Conservation (phyloP, 805 yeast genomes). For the Teunomyces lycoperdinae region DNA sequence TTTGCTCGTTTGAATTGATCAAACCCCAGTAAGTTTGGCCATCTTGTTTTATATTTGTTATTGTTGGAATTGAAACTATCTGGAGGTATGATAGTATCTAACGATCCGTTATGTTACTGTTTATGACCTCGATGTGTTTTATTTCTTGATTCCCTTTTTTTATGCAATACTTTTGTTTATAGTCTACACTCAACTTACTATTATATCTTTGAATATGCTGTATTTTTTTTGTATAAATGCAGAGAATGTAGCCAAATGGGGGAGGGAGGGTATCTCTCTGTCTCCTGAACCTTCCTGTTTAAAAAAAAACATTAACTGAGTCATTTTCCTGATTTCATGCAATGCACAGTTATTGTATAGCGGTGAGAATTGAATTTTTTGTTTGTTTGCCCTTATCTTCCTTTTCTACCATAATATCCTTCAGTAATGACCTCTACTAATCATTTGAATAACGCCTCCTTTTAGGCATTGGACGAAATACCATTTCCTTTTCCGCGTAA, state of each 20-base stretch:
- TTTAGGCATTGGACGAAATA: conserved; percentile 20
- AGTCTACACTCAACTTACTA: not conserved
- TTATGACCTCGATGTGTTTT: not conserved
- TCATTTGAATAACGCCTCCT: conserved; percentile 9
- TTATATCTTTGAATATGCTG: not conserved
- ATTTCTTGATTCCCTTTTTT: conserved; percentile 2
- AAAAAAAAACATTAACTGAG: not conserved
- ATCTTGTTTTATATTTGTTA: not conserved
- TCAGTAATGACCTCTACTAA: not conserved
- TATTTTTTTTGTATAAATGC: not conserved
- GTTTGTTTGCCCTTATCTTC: not conserved
- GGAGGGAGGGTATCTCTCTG: not conserved
- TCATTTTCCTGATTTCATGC: not conserved
- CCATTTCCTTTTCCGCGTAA: not conserved
- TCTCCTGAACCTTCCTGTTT: not conserved
- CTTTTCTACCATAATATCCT: no score
- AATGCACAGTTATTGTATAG: not conserved
- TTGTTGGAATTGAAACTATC: conserved; percentile 2
- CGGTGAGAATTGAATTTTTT: conserved; percentile 1
- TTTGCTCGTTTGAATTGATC: conserved; percentile 69
- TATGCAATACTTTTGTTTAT: conserved; percentile 9
- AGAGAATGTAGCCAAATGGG: not conserved
- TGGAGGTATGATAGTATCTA: not conserved
- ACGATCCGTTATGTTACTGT: not conserved
- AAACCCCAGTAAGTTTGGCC: conserved; percentile 44